phyloP scores from a whole-genome alignment of 345 rosid species.

The Nasturtium officinale region DNA sequence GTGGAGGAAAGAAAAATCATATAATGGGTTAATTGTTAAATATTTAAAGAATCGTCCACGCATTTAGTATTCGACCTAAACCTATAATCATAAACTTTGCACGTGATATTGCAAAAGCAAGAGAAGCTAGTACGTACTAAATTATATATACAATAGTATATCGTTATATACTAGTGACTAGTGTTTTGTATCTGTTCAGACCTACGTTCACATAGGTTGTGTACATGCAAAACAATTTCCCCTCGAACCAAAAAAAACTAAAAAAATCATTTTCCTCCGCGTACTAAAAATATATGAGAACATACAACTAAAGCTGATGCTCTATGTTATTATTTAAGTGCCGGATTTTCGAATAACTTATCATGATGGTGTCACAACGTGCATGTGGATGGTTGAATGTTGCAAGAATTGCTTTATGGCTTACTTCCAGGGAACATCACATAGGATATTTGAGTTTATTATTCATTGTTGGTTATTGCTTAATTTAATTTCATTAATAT shows the following conservation, averaged over 20 bases:
- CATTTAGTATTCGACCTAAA: constrained; percentile 31
- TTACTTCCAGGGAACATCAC: constrained; percentile 44
- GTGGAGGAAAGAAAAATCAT: background rate
- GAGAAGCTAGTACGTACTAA: constrained; percentile 10
- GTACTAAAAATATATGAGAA: constrained; percentile 10
- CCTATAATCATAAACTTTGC: constrained; percentile 34
- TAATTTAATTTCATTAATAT: constrained; percentile 24
- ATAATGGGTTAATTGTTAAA: background rate
- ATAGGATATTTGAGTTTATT: no score
- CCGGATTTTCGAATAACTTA: constrained; percentile 28
- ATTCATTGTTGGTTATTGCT: constrained; percentile 8
- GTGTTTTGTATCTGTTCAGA: constrained; percentile 9
- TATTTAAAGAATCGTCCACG: constrained; percentile 8
- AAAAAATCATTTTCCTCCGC: background rate
- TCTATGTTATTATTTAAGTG: constrained; percentile 22
- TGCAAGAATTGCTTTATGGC: constrained; percentile 44
- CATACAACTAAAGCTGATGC: constrained; percentile 29
- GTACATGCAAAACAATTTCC: constrained; percentile 20
- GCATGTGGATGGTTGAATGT: constrained; percentile 49
- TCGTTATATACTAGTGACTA: background rate
- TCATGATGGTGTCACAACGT: constrained; percentile 51
- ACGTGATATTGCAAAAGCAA: constrained; percentile 39
- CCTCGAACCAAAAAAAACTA: background rate
- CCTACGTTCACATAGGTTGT: background rate
- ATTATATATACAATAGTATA: constrained; percentile 3